These are phyloP conservation scores for Paspalum vaginatum DNA, from an alignment of 176 grass and related monocot species.

Conservation along the genomic window DNA sequence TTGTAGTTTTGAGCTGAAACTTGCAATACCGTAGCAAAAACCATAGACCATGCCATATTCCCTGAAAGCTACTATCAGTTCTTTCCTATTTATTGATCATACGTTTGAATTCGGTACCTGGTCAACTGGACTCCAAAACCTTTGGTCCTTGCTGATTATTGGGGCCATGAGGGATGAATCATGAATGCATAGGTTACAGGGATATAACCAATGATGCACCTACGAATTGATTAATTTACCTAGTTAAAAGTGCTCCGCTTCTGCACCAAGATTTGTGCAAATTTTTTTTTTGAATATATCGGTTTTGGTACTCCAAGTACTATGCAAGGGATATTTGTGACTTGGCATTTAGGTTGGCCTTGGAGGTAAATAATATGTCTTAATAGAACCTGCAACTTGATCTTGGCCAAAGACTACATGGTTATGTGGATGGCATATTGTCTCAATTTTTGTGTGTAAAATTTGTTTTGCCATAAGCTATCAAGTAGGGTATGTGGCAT, in stretches of 20 bases:
- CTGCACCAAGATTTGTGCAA: not conserved
- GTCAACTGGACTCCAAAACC: slow-evolving; percentile 13
- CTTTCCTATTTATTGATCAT: not conserved
- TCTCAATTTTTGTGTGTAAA: not conserved
- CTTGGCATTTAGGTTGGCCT: not conserved
- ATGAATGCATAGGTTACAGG: not conserved
- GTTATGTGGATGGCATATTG: not conserved
- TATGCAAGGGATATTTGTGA: not conserved
- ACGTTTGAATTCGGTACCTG: not conserved
- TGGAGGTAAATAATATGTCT: slow-evolving; percentile 15
- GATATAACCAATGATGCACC: not conserved
- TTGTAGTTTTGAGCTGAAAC: slow-evolving; percentile 24
- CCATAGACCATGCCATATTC: not conserved
- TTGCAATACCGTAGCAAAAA: slow-evolving; percentile 22
- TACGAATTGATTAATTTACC: not conserved
- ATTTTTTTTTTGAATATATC: not conserved
- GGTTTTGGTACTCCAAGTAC: not conserved
- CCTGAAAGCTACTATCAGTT: slow-evolving; percentile 16
- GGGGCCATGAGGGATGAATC: not conserved
- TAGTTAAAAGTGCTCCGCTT: slow-evolving; percentile 18
- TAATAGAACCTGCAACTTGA: not conserved
- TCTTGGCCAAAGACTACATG: slow-evolving; percentile 7
- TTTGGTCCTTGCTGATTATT: not conserved
- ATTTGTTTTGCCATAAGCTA: slow-evolving; percentile 2
- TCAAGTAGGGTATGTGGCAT: slow-evolving; percentile 22